Evolutionary conservation across 768 basidiomycete species (phyloP), one percentile per base, ranked within the genome.

Genomic region (Nevesoporus exiguus): DNA sequence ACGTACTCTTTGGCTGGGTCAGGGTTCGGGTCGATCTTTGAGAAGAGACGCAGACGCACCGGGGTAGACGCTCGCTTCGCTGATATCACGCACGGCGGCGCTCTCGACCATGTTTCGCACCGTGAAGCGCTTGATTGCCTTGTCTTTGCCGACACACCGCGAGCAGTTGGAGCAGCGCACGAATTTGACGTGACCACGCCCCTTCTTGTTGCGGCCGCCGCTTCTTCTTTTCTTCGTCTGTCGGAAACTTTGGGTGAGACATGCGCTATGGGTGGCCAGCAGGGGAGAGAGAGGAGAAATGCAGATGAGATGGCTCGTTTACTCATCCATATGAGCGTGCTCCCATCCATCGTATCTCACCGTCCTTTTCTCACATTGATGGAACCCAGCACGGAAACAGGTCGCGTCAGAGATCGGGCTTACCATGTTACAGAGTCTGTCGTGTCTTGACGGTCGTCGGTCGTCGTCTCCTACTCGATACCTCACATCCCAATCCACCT

Each of bases 51-150:
- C 37, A 14, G 22, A 10, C 33, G 21, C 29, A 94, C 93, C 93
- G 54, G 79, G 74, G 78, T 98, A 99, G 58, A 98, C 88, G 67
- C 86, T 89, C 39, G 95, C 94, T 66, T 98, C 97, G 71, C 88
- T 91, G 71, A 99, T 90, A 79, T 99, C 97, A 60, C 95, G 82
- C 64, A 98, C 92, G 51, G 96, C 96, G 42, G 97, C 97, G 69
- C 91, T 91, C 83, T 98, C 96, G 54, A 99, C 94, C 92, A 98
- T 98, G 85, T 99, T 99, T 76, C 94, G 86, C 69, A 98, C 96
- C 36, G 95, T 97, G 84, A 96, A 96, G 49, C 97, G 83, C 80
- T 97, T 97, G 88, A 98, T 97, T 62, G 96, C 96, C 84, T 98
- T 98, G 81, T 98, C 96, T 82, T 98, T 98, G 64, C 81, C 88